Evolutionary conservation across 345 rosid genomes (phyloP).

Genomic region (Brassica cretica): DNA sequence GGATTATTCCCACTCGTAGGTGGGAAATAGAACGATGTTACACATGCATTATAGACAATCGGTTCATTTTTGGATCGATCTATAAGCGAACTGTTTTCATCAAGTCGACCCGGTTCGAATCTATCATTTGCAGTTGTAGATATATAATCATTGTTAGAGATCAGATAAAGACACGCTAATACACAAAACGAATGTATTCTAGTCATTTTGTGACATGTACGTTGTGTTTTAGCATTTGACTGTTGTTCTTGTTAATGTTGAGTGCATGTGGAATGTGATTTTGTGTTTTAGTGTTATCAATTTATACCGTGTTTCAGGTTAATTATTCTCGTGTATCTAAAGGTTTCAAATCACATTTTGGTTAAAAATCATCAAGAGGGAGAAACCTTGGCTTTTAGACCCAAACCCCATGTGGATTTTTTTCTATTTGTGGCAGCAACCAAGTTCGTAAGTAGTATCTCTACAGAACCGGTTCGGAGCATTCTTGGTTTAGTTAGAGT

Average conservation of each 20-base stretch:
- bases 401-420: background rate
- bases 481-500: background rate
- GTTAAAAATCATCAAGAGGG: background rate
- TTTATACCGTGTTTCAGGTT: background rate
- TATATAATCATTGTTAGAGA: background rate
- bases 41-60: no score
- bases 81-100: background rate
- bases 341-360: background rate
- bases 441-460: background rate
- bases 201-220: background rate
- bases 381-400: background rate
- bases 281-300: background rate
- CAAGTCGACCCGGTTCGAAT: background rate
- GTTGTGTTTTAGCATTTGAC: background rate
- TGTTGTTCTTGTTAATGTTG: background rate
- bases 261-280: no score
- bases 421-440: background rate
- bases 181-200: background rate
- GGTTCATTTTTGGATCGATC: background rate
- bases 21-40: no score
- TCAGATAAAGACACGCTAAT: background rate
- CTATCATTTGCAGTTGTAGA: background rate
- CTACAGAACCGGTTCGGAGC: background rate
- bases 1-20: no score
- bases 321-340: background rate